Evolutionary conservation across 805 yeast genomes (phyloP), one percentile per base, ranked within the genome.

Genomic region (Suhomyces vadensis): DNA sequence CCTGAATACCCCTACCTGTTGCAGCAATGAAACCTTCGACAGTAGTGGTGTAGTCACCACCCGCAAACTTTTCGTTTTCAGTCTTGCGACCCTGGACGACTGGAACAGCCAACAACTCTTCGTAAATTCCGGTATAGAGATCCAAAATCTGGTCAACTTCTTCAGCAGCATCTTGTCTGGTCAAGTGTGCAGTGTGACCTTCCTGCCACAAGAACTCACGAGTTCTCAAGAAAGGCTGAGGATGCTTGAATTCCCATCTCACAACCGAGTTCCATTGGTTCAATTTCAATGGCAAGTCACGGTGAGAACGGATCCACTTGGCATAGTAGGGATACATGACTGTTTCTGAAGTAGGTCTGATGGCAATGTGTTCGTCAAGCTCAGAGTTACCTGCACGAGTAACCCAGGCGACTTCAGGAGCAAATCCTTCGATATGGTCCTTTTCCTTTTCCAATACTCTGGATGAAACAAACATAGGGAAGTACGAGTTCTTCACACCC

Each of bases 341-440:
- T 42, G 99, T 94, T 71, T 94, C 99, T 16, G 97, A 91, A 29
- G 99, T 94, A 62, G 99, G 99, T 76, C 99, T 87, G 56, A 94
- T 94, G 50, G 99, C 99, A 60, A 94, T 89, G 58, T 96, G 98
- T 74, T 94, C 99, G 45, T 95, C 99, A 57, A 94, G 78, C 39
- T 94, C 98, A 25, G 96, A 85, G 24, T 73, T 66, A 59, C 99
- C 99, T 43, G 99, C 99, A 60, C 77, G 82, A 44, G 99, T 94
- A 55, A 94, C 99, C 99, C 99, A 94, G 20, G 99, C 99, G 44
- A 94, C 99, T 71, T 94, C 99, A 20, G 99, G 99, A 37, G 99
- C 99, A 66, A 94, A 94, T 36, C 99, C 99, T 71, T 94, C 99
- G 57, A 94, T 82, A 65, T 94, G 99, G 64, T 94, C 99, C 72